These are phyloP conservation scores for Drosera spatulata DNA, from an alignment of 179 eudicot genomes.

Conservation along the genomic window DNA sequence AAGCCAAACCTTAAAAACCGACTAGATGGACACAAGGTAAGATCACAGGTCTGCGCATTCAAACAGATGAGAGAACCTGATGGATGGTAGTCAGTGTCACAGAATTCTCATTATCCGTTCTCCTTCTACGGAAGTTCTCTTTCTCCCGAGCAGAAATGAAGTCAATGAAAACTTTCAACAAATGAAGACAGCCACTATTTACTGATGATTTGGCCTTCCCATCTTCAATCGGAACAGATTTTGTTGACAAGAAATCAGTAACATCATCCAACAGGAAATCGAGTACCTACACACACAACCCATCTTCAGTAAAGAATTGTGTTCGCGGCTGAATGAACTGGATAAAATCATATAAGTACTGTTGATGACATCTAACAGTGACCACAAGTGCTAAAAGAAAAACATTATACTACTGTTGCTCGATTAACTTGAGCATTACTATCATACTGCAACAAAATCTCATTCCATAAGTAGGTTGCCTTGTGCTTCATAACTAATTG, in stretches of 20 bases:
- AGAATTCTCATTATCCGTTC: slow-evolving; percentile 67
- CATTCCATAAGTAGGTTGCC: background rate
- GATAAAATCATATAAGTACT: too few species aligned
- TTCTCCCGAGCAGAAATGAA: slow-evolving; percentile 70
- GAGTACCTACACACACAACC: slow-evolving; percentile 52
- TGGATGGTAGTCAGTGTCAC: slow-evolving; percentile 89
- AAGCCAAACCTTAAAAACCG: background rate
- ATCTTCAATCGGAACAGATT: slow-evolving; percentile 28
- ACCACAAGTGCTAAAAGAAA: background rate
- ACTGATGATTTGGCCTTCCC: slow-evolving; percentile 13
- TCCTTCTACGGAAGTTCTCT: slow-evolving; percentile 70
- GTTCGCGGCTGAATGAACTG: background rate
- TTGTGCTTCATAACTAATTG: background rate
- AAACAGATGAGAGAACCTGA: slow-evolving; percentile 39
- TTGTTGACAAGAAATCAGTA: slow-evolving; percentile 42
- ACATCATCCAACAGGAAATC: slow-evolving; percentile 82
- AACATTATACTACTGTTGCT: background rate
- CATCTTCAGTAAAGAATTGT: background rate
- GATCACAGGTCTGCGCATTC: background rate
- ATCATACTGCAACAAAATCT: too few species aligned
- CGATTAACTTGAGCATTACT: too few species aligned
- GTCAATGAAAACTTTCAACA: slow-evolving; percentile 65
- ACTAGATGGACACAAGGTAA: background rate
- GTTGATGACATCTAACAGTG: background rate
- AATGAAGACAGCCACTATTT: slow-evolving; percentile 46